Conservation (phyloP, 2,329 filamentous ascomycete species). For the Penicillium sp. region DNA sequence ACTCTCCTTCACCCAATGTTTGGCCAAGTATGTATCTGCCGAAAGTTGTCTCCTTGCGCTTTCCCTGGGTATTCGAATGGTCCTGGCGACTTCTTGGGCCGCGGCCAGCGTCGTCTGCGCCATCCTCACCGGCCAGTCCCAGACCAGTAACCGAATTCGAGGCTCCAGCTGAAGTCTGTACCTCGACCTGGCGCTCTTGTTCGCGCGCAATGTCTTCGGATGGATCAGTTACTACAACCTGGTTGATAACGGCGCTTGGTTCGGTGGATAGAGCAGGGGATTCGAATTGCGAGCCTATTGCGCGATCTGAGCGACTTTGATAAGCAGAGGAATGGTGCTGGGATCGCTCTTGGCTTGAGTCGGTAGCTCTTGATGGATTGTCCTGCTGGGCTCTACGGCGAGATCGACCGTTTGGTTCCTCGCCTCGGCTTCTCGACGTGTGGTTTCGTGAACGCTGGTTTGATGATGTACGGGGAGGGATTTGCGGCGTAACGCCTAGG, state of each 20-base stretch:
- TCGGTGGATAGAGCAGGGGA: conserved; percentile 65
- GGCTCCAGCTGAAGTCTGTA: conserved; percentile 42
- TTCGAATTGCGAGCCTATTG: conserved; percentile 53
- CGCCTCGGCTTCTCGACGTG: conserved; percentile 33
- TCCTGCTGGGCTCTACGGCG: conserved; percentile 49
- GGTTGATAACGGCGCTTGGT: conserved; percentile 73
- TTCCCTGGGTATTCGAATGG: conserved; percentile 48
- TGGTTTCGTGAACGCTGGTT: conserved; percentile 51
- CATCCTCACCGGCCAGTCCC: conserved; percentile 48
- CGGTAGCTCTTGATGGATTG: conserved; percentile 38
- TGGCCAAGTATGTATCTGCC: conserved; percentile 94
- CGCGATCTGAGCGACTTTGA: conserved; percentile 27
- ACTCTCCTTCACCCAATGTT: conserved; percentile 95
- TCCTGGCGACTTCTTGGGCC: conserved; percentile 51
- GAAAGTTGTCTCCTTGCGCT: conserved; percentile 77
- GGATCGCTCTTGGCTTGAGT: conserved; percentile 39
- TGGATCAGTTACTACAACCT: conserved; percentile 71
- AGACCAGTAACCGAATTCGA: conserved; percentile 46
- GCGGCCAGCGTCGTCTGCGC: conserved; percentile 42
- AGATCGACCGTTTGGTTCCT: conserved; percentile 39
- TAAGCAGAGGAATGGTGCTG: conserved; percentile 32
- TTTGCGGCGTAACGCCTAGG: conserved; percentile 59
- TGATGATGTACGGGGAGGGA: conserved; percentile 79
- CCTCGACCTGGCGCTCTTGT: conserved; percentile 63
- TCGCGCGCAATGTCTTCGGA: conserved; percentile 70